A percentile compares a stretch with the other conserved stretches of the same genome.
Conservation (phyloP, 2,329 filamentous ascomycete genomes). For the Claviceps humidiphila region DNA sequence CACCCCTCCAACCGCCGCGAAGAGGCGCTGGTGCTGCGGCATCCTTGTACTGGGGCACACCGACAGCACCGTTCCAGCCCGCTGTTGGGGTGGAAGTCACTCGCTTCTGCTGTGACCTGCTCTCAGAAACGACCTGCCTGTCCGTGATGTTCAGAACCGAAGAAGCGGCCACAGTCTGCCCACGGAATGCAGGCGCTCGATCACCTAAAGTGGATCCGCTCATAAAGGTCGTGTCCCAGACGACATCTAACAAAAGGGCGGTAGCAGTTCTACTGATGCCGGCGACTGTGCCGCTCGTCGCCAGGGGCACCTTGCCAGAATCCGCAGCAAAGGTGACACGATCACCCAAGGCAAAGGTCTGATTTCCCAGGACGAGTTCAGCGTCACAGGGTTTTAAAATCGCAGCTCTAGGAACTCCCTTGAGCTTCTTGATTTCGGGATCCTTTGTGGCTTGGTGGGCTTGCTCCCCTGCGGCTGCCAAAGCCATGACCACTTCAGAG, state of each 20-base stretch:
- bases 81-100: constrained; percentile 36
- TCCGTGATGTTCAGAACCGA: constrained; percentile 79
- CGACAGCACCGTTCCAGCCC: constrained; percentile 40
- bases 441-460: constrained; percentile 37
- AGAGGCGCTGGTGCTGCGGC: constrained; percentile 41
- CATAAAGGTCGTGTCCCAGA: constrained; percentile 95
- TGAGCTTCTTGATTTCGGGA: constrained; percentile 54
- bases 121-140: constrained; percentile 60
- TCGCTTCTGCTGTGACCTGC: constrained; percentile 34
- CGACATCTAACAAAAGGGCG: constrained; percentile 71
- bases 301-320: constrained; percentile 89
- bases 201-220: constrained; percentile 85
- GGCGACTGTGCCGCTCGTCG: constrained; percentile 81
- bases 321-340: constrained; percentile 86
- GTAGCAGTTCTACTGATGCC: constrained; percentile 82
- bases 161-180: constrained; percentile 79
- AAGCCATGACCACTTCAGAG: constrained; percentile 69
- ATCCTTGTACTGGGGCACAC: constrained; percentile 49
- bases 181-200: constrained; percentile 83
- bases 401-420: constrained; percentile 71
- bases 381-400: constrained; percentile 89
- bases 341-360: constrained; percentile 74
- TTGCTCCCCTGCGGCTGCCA: constrained; percentile 64
- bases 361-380: constrained; percentile 80
- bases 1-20: constrained; percentile 44